These are phyloP conservation scores for Gracilariopsis chorda DNA, from an alignment of 23 red algal species.

Conservation along the genomic window DNA sequence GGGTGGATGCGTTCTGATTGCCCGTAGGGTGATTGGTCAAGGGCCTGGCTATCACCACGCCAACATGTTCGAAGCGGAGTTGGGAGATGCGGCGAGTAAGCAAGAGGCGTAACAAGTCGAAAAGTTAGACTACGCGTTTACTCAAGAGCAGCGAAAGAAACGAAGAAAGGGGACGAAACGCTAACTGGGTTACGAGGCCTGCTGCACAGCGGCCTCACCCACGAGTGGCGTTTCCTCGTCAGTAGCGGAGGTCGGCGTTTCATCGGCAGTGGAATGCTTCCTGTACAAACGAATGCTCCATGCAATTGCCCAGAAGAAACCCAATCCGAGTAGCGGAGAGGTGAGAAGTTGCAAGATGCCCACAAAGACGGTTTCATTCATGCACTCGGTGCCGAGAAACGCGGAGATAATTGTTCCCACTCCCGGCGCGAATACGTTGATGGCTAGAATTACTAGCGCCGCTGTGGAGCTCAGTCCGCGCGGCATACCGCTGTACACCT, in stretches of 20 bases:
- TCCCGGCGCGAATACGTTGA: constrained; percentile 40
- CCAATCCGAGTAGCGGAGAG: constrained; percentile 11
- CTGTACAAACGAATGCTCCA: constrained; percentile 50
- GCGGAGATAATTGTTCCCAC: constrained; percentile 49
- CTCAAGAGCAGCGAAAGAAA: no score
- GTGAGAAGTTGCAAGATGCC: constrained; percentile 38
- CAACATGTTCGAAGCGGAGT: no score
- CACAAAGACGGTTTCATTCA: constrained; percentile 5
- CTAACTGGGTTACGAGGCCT: no score
- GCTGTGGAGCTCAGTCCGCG: constrained; percentile 2
- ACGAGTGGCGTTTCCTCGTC: constrained; percentile 26
- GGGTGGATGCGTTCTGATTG: no score
- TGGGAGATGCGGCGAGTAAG: no score
- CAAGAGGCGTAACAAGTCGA: no score
- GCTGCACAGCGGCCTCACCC: no score
- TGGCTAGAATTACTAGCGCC: constrained; percentile 21
- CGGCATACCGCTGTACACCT: constrained; percentile 20
- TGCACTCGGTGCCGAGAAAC: constrained; percentile 13
- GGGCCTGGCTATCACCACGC: no score
- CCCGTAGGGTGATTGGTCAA: no score
- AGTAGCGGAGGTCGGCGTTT: background rate
- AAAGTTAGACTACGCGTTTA: no score
- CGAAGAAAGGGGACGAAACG: no score
- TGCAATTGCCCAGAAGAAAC: constrained; percentile 44
- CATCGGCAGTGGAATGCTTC: background rate